Evolutionary conservation across 495 filamentous ascomycete species (phyloP).

Genomic region (Podospora anserina): DNA sequence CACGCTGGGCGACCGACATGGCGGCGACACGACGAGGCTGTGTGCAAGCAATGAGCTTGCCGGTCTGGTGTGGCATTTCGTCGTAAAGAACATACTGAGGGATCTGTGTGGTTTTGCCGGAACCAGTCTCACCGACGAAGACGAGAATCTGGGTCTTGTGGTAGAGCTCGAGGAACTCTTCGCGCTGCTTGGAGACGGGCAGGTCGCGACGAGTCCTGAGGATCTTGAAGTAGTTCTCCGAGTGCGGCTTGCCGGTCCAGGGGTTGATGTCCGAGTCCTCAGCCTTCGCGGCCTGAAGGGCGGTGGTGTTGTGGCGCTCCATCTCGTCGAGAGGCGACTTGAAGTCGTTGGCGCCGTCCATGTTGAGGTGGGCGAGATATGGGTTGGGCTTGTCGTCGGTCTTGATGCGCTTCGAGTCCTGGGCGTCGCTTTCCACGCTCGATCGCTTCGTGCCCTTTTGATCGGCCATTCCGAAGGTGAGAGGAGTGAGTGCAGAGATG

Average conservation of each 20-base stretch:
- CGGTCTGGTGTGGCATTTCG: slow-evolving; percentile 79
- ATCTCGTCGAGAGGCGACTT: slow-evolving; percentile 59
- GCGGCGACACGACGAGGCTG: slow-evolving; percentile 97
- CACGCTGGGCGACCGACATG: slow-evolving; percentile 98
- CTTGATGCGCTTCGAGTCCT: slow-evolving; percentile 36
- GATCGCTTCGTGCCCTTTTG: slow-evolving; percentile 31
- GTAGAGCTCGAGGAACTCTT: slow-evolving; percentile 90
- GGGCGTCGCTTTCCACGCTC: slow-evolving; percentile 28
- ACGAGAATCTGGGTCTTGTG: slow-evolving; percentile 93
- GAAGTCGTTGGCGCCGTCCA: slow-evolving; percentile 38
- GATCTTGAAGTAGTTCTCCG: slow-evolving; percentile 83
- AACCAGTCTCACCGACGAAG: slow-evolving; percentile 98
- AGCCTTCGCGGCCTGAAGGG: slow-evolving; percentile 63
- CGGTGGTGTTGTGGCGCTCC: slow-evolving; percentile 77
- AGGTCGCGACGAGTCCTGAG: slow-evolving; percentile 77
- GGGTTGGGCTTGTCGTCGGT: slow-evolving; percentile 58
- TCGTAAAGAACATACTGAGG: slow-evolving; percentile 97
- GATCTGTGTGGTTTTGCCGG: slow-evolving; percentile 98
- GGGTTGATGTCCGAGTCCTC: slow-evolving; percentile 85
- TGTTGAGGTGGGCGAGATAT: slow-evolving; percentile 88
- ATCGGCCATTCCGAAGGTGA: slow-evolving; percentile 19
- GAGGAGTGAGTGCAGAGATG: neutral
- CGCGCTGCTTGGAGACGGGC: slow-evolving; percentile 85
- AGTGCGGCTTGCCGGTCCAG: slow-evolving; percentile 73
- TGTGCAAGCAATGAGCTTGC: slow-evolving; percentile 93